phyloP scores from a whole-genome alignment of 2,329 filamentous ascomycete genomes.

The Neocatenulostroma microsporum region DNA sequence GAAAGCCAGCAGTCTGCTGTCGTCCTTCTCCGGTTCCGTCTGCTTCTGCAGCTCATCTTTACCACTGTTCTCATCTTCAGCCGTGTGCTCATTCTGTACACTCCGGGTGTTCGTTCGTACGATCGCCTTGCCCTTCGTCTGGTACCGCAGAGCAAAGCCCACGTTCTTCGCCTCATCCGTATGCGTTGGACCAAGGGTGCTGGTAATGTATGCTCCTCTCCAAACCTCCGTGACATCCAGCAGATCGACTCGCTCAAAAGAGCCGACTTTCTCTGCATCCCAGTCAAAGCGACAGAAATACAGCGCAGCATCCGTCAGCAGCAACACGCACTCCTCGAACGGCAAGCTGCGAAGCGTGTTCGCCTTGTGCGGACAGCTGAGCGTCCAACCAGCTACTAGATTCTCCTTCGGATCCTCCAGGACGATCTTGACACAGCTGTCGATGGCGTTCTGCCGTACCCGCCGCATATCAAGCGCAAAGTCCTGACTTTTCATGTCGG shows the following conservation, averaged over 20 bases:
- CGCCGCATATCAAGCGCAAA: slow-evolving; percentile 79
- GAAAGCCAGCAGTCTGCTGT: slow-evolving; percentile 43
- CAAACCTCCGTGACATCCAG: slow-evolving; percentile 64
- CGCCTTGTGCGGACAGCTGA: slow-evolving; percentile 65
- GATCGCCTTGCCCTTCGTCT: slow-evolving; percentile 59
- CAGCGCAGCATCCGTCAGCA: slow-evolving; percentile 75
- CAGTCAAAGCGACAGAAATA: slow-evolving; percentile 92
- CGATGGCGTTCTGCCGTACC: slow-evolving; percentile 81
- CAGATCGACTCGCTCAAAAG: slow-evolving; percentile 79
- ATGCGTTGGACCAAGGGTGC: slow-evolving; percentile 69
- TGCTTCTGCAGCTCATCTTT: slow-evolving; percentile 19
- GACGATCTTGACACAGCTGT: slow-evolving; percentile 78
- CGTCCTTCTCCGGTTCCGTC: slow-evolving; percentile 16
- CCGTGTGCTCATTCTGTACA: slow-evolving; percentile 51
- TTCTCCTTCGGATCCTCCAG: slow-evolving; percentile 74
- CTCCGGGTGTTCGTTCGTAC: slow-evolving; percentile 79
- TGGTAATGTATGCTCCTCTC: slow-evolving; percentile 83
- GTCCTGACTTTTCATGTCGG: slow-evolving; percentile 86
- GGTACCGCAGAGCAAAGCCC: slow-evolving; percentile 73
- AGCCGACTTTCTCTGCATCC: slow-evolving; percentile 88
- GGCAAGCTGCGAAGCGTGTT: slow-evolving; percentile 61
- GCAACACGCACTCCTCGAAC: slow-evolving; percentile 79
- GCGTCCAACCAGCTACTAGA: slow-evolving; percentile 79
- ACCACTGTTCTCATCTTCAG: slow-evolving; percentile 20
- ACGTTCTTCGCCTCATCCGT: slow-evolving; percentile 73